Base-by-base conservation (phyloP, 2,329 filamentous ascomycete species). In the Pleurostoma richardsiae region DNA sequence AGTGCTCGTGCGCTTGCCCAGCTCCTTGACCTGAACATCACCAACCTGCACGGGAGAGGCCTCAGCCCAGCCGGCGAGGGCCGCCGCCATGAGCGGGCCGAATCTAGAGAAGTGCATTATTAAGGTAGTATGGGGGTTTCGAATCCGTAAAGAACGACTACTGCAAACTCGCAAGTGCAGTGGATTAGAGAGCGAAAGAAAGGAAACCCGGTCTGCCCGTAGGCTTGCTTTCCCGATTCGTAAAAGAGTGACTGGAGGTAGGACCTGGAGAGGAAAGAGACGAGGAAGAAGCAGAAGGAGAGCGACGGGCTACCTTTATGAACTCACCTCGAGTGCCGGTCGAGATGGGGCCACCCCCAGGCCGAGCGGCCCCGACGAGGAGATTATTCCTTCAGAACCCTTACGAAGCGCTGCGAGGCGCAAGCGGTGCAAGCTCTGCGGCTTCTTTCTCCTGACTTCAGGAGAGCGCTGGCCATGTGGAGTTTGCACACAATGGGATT, bases 191-290 rank as follows among this genome's bases (percentile, higher is more conserved):
- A 4, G 41, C 33, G 41, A 33, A n/a, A 42, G 33, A 48, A 42
- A 29, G 49, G 46, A 19, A 19, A 19, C 19, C 19, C 19, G 19
- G 19, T 19, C 19, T 19, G 19, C 19, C 19, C 19, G 19, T 19
- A 19, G 19, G 19, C 19, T 19, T 19, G 19, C 19, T 19, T 19
- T 19, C 33, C 33, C 8, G 8, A 36, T n/a, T 40, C 48, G 45
- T 36, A 49, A 51, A 52, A 44, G 49, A 52, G 38, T 38, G 49
- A 52, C 42, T 49, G 38, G 7, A 49, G 46, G 46, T 48, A 48
- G 44, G 41, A 39, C 47, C 48, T 52, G 49, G 26, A 30, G 40
- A 29, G 19, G 38, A 11, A 39, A 28, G 8, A 8, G 33, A n/a
- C n/a, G 33, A 38, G 28, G 28, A 31, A 38, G 30, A 42, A 45